phyloP scores from a whole-genome alignment of 2,329 filamentous ascomycete genomes.

The Lomentospora prolificans region DNA sequence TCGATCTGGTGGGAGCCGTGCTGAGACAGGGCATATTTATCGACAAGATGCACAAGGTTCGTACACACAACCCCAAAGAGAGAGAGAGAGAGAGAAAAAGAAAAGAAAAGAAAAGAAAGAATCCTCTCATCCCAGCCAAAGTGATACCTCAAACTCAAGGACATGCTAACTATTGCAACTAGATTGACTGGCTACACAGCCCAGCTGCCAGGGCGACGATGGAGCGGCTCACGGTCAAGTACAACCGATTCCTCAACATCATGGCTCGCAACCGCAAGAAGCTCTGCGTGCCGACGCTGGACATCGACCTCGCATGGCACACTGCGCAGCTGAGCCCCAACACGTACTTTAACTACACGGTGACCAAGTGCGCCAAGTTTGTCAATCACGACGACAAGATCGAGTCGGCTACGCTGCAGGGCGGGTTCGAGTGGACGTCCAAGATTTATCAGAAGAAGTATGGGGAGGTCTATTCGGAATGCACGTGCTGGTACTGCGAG shows the following conservation, averaged over 20 bases:
- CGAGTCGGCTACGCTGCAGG: constrained; percentile 52
- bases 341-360: constrained; percentile 51
- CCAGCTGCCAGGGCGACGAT: constrained; percentile 56
- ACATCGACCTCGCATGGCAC: constrained; percentile 71
- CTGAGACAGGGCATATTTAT: constrained; percentile 56
- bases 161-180: neutral
- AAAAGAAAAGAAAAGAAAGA: too few relatives aligned
- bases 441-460: constrained; percentile 58
- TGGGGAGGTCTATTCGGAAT: constrained; percentile 61
- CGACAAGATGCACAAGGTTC: constrained; percentile 58
- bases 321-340: constrained; percentile 64
- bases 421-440: constrained; percentile 62
- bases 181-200: constrained; percentile 68
- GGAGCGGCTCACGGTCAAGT: constrained; percentile 53
- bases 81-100: too few relatives aligned
- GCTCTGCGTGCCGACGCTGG: constrained; percentile 59
- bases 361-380: constrained; percentile 40
- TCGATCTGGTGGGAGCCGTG: constrained; percentile 57
- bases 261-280: constrained; percentile 37
- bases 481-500: constrained; percentile 80
- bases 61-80: constrained; percentile 3
- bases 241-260: constrained; percentile 52
- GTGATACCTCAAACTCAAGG: too few relatives aligned
- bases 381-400: constrained; percentile 83
- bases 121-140: too few relatives aligned